phyloP scores from a whole-genome alignment of 169 alveolate species.

The Eimeria brunetti region DNA sequence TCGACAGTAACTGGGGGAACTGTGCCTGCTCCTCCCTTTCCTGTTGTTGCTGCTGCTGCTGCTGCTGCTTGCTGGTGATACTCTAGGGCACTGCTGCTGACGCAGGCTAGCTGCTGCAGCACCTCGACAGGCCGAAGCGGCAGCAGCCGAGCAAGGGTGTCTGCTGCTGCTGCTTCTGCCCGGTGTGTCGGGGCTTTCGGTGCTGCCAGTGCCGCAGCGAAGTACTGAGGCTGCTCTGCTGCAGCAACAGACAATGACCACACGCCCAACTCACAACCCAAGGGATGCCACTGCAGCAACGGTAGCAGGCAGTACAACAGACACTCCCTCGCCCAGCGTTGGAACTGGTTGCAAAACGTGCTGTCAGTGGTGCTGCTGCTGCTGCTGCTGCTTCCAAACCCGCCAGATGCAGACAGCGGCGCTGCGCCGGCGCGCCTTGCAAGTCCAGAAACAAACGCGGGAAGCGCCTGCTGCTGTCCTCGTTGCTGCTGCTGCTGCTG shows the following conservation, averaged over 20 bases:
- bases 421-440: constrained; percentile 34
- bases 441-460: constrained; percentile 53
- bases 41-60: constrained; percentile 4
- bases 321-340: constrained; percentile 60
- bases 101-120: constrained; percentile 60
- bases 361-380: constrained; percentile 52
- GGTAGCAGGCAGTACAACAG: constrained; percentile 54
- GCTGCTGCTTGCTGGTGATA: constrained; percentile 53
- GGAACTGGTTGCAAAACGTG: constrained; percentile 31
- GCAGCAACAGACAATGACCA: constrained; percentile 43
- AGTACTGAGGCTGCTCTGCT: constrained; percentile 65
- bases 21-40: background rate
- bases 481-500: constrained; percentile 46
- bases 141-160: constrained; percentile 41
- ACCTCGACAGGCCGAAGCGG: constrained; percentile 57
- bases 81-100: constrained; percentile 49
- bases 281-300: constrained; percentile 56
- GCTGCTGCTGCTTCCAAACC: constrained; percentile 25
- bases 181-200: constrained; percentile 38
- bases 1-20: background rate
- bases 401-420: background rate
- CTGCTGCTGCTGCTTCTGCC: constrained; percentile 70
- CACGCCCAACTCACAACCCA: constrained; percentile 52
- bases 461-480: background rate
- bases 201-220: constrained; percentile 51